Conservation (phyloP, 2,329 filamentous ascomycete species). For the Cordyceps cicadae region DNA sequence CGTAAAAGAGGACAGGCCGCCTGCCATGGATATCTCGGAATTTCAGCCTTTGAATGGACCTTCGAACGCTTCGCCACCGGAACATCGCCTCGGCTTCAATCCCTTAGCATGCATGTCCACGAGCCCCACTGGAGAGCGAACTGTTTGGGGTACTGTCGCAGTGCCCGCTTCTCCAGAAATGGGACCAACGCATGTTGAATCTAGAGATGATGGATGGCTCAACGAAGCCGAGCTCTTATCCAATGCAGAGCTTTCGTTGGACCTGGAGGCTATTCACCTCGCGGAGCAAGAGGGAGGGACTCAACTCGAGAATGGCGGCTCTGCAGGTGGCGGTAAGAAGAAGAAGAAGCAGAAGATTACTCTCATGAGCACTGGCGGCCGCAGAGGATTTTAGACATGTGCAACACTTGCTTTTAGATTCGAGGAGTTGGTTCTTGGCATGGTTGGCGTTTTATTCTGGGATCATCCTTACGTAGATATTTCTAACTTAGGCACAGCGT, state of each 20-base stretch:
- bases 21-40: conserved; percentile 47
- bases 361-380: conserved; percentile 59
- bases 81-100: conserved; percentile 53
- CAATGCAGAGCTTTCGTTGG: conserved; percentile 49
- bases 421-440: conserved; percentile 3
- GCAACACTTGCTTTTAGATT: background rate
- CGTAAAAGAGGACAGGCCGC: conserved; percentile 29
- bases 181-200: conserved; percentile 25
- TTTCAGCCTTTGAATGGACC: conserved; percentile 54
- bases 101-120: conserved; percentile 71
- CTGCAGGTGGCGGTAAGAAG: conserved; percentile 43
- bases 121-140: conserved; percentile 66
- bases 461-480: background rate
- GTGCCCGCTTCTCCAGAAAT: conserved; percentile 53
- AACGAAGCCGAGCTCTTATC: conserved; percentile 68
- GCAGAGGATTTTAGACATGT: conserved; percentile 31
- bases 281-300: conserved; percentile 22
- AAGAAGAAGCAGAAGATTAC: conserved; percentile 68
- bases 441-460: conserved; percentile 7
- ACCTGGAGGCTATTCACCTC: conserved; percentile 47
- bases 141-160: conserved; percentile 85
- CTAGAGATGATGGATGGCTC: conserved; percentile 71
- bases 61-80: conserved; percentile 45
- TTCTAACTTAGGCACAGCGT: background rate
- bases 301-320: conserved; percentile 11